Conservation (phyloP, 148 eudicot species). For the Silene conica region DNA sequence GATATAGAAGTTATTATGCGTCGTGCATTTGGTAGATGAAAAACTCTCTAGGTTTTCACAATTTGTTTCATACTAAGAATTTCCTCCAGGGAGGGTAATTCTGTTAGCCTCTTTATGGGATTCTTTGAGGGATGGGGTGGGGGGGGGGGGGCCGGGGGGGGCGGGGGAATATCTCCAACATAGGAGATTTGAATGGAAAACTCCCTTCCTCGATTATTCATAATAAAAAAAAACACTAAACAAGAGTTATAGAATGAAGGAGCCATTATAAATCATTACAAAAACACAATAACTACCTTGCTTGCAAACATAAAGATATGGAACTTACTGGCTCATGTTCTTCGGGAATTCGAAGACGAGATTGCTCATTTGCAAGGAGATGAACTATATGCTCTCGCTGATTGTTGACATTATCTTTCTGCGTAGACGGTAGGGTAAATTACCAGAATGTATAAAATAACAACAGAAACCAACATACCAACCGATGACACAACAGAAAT, state of each 20-base stretch:
- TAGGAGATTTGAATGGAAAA: too few species aligned
- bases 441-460: constrained; percentile 7
- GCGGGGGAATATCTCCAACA: too few species aligned
- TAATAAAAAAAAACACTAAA: not conserved
- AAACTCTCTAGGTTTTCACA: too few species aligned
- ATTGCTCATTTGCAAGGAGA: constrained; percentile 93
- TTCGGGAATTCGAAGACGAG: constrained; percentile 75
- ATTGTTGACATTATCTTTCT: constrained; percentile 91
- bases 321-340: constrained; percentile 73
- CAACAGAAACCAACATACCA: not conserved
- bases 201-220: too few species aligned
- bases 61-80: too few species aligned
- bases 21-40: too few species aligned
- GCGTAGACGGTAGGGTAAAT: constrained; percentile 23
- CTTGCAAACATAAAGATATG: constrained; percentile 13
- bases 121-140: too few species aligned
- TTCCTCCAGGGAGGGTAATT: too few species aligned
- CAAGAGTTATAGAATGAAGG: not conserved
- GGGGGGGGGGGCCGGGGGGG: too few species aligned
- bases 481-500: not conserved
- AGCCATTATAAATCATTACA: constrained; percentile 4
- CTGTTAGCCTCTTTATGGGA: too few species aligned
- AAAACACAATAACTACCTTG: not conserved
- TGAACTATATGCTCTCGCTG: constrained; percentile 93
- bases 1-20: too few species aligned